phyloP scores from a whole-genome alignment of 768 basidiomycete species.

The Tulasnella sp. region DNA sequence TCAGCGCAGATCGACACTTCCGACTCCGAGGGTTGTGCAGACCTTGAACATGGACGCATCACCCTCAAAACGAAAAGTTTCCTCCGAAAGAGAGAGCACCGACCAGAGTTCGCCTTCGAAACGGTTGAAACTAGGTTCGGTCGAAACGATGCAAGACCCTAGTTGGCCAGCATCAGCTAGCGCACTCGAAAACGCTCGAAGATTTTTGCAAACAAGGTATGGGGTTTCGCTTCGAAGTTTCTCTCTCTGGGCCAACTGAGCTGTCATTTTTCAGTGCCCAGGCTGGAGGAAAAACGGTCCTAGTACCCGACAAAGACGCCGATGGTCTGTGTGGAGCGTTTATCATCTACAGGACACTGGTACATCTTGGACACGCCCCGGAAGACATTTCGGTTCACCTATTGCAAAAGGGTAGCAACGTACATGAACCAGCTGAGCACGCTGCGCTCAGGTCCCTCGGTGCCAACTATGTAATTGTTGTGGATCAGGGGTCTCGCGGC shows the following conservation, averaged over 20 bases:
- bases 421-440: slow-evolving; percentile 46
- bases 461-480: slow-evolving; percentile 46
- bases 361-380: slow-evolving; percentile 46
- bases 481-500: slow-evolving; percentile 54
- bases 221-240: neutral
- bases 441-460: slow-evolving; percentile 41
- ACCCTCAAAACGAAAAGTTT: neutral
- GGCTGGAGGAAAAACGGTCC: slow-evolving; percentile 46
- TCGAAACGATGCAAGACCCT: neutral
- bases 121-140: too few relatives aligned
- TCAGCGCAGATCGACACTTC: neutral
- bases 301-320: slow-evolving; percentile 55
- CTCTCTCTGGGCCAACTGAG: neutral
- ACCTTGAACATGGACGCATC: neutral
- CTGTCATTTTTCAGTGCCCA: neutral
- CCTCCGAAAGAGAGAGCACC: neutral
- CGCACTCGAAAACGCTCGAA: neutral
- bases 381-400: slow-evolving; percentile 47
- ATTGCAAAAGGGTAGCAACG: slow-evolving; percentile 50
- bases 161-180: neutral
- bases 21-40: neutral
- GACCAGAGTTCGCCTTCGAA: neutral
- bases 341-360: slow-evolving; percentile 48
- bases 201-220: neutral
- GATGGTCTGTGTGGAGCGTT: slow-evolving; percentile 45